A percentile compares a stretch with the other conserved stretches of the same genome.
Evolutionary conservation across 2,329 filamentous ascomycete genomes (phyloP).

Genomic region (Chaetomiaceae sp.): DNA sequence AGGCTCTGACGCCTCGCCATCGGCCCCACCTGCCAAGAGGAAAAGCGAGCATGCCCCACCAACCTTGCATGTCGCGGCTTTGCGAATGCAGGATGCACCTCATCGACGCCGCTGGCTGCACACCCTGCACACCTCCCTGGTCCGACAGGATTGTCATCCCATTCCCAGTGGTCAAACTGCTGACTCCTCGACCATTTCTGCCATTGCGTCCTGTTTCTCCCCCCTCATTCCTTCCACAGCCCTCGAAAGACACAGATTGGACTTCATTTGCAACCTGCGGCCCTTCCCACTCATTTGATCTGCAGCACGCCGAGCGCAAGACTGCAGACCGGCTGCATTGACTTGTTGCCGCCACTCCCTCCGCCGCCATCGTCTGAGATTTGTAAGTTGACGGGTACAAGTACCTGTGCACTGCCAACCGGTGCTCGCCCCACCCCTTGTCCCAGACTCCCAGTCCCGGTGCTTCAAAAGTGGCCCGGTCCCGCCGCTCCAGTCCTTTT

Average conservation of each 20-base stretch:
- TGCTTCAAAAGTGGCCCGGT: slow-evolving; percentile 24
- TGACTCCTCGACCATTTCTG: slow-evolving; percentile 11
- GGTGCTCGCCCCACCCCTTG: not conserved
- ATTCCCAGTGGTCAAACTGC: slow-evolving; percentile 8
- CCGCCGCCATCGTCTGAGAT: not conserved
- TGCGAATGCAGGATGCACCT: slow-evolving; percentile 10
- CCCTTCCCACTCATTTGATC: not conserved
- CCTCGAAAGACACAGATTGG: not conserved
- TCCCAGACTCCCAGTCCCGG: not conserved
- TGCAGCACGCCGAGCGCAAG: not conserved
- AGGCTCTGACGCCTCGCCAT: slow-evolving; percentile 19
- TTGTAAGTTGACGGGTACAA: not conserved
- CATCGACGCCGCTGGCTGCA: slow-evolving; percentile 1
- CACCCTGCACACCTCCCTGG: slow-evolving; percentile 19
- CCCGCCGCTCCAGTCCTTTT: slow-evolving; percentile 16
- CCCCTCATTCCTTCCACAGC: not conserved
- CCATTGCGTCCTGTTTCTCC: slow-evolving; percentile 10
- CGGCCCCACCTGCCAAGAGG: slow-evolving; percentile 15
- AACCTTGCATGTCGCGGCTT: slow-evolving; percentile 17
- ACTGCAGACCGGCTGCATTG: slow-evolving; percentile 4
- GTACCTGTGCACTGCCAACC: not conserved
- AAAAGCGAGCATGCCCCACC: slow-evolving; percentile 14
- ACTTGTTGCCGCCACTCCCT: not conserved
- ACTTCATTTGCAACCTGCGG: not conserved
- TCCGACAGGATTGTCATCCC: not conserved